Base-by-base conservation (phyloP, 1,284 basidiomycete genomes). In the Boletus semigastroideus region DNA sequence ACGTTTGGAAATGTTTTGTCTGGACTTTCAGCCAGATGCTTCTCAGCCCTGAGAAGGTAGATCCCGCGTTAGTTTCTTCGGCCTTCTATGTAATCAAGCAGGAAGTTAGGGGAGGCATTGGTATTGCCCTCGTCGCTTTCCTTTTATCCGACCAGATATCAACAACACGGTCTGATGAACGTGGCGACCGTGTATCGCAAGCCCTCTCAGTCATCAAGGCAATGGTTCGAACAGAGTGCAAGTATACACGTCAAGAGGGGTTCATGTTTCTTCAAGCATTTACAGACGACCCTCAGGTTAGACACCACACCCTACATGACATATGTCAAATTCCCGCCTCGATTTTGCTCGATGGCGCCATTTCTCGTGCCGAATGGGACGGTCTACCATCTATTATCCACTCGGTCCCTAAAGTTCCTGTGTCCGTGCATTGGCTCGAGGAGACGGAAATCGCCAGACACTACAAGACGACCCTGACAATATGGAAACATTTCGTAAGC, bases 1-100 rank as follows among this genome's bases (percentile, higher is more conserved):
- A 75, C 37, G 63, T 78, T 20, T 86, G 82, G 82, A 72, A 69
- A 48, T 74, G 77, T 46, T 66, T 84, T 16, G 64, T 84, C 25
- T 85, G 83, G 82, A 73, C 76, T 0, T 83, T 78, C 54, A 48
- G 41, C 44, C 61, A 53, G 17, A 56, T 59, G 55, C 58, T 60
- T 48, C 22, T 49, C 48, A 41, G 30, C 27, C 39, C 61, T 4
- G 57, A 59, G 17, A 51, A 50, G 5, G 49, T 48, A 13, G 57
- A 57, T 9, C 39, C 53, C 3, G 43, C 48, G 2, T 56, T 59
- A 14, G 64, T 58, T 27, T 65, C 72, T 43, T 67, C 65, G 2
- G 74, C 72, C 0, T 77, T 77, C 51, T 58, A 59, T 22, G 61
- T 77, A 4, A 61, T 83, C 33, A 72, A 64, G 28, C 76, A 83